Conservation (phyloP, 78 protist genomes). For the Tieghemostelium lacteum region DNA sequence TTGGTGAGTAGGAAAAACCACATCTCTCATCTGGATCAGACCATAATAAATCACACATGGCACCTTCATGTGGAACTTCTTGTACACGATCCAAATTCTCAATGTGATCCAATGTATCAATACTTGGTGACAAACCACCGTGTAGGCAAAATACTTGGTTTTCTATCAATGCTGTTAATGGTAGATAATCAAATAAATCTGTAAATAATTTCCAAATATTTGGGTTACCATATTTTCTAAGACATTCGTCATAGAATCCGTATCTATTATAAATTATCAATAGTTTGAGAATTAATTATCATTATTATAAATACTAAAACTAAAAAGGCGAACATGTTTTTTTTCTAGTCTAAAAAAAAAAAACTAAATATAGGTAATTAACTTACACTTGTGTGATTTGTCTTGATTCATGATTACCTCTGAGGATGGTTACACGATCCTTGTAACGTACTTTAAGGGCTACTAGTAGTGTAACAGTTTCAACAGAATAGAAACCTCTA, state of each 20-base stretch:
- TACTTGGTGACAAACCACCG: constrained; percentile 97
- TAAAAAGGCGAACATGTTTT: too few relatives aligned
- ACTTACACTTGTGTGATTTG: constrained; percentile 96
- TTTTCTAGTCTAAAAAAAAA: not conserved
- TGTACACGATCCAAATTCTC: constrained; percentile 88
- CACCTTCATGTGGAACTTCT: constrained; percentile 96
- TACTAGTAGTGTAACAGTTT: constrained; percentile 91
- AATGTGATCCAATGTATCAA: constrained; percentile 91
- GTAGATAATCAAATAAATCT: constrained; percentile 93
- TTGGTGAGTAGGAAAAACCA: constrained; percentile 96
- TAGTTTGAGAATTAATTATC: too few relatives aligned
- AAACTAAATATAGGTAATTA: constrained; percentile 3
- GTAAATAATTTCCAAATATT: constrained; percentile 96
- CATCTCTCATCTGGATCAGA: constrained; percentile 93
- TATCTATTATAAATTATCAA: constrained; percentile 74
- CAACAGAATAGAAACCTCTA: constrained; percentile 96
- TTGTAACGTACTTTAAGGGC: constrained; percentile 88
- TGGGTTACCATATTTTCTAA: constrained; percentile 94
- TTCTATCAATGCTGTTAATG: constrained; percentile 94
- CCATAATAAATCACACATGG: constrained; percentile 97
- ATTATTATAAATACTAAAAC: too few relatives aligned
- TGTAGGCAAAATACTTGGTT: constrained; percentile 96
- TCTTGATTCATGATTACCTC: constrained; percentile 98
- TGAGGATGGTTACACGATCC: constrained; percentile 89
- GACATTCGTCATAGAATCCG: constrained; percentile 98